Conservation (phyloP, 2,329 filamentous ascomycete genomes). For the Fusarium anthophilum region DNA sequence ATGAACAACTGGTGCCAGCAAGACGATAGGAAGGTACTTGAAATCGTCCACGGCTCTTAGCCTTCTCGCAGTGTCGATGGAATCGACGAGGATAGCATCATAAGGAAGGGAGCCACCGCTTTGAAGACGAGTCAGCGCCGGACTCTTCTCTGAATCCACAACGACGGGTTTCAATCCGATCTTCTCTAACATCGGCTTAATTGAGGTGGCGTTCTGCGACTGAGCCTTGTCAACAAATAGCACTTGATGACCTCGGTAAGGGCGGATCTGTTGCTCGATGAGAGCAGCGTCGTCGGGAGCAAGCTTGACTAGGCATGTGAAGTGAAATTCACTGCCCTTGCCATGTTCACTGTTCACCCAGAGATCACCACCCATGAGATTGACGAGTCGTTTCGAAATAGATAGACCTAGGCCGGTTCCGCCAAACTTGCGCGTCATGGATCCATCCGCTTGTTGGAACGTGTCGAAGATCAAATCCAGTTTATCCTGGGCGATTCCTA, state of each 20-base stretch:
- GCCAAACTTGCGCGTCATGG: slow-evolving; percentile 94
- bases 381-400: slow-evolving; percentile 94
- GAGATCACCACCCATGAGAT: slow-evolving; percentile 94
- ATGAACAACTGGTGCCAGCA: slow-evolving; percentile 87
- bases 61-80: slow-evolving; percentile 86
- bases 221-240: slow-evolving; percentile 94
- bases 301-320: slow-evolving; percentile 90
- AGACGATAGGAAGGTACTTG: slow-evolving; percentile 96
- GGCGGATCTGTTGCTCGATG: slow-evolving; percentile 84
- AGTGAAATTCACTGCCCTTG: slow-evolving; percentile 93
- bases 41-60: slow-evolving; percentile 91
- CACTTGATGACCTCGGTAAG: slow-evolving; percentile 93
- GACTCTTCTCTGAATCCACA: slow-evolving; percentile 80
- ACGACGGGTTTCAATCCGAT: slow-evolving; percentile 85
- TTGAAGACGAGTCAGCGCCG: slow-evolving; percentile 62
- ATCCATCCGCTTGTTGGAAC: slow-evolving; percentile 97
- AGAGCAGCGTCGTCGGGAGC: slow-evolving; percentile 80
- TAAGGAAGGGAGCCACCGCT: slow-evolving; percentile 73
- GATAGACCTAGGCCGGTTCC: slow-evolving; percentile 93
- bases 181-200: slow-evolving; percentile 78
- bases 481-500: slow-evolving; percentile 95
- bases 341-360: slow-evolving; percentile 96
- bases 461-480: slow-evolving; percentile 98
- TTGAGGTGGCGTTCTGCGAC: slow-evolving; percentile 79
- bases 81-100: slow-evolving; percentile 96